Evolutionary conservation across 768 basidiomycete genomes (phyloP).

Genomic region (Pleurotus pulmonarius): DNA sequence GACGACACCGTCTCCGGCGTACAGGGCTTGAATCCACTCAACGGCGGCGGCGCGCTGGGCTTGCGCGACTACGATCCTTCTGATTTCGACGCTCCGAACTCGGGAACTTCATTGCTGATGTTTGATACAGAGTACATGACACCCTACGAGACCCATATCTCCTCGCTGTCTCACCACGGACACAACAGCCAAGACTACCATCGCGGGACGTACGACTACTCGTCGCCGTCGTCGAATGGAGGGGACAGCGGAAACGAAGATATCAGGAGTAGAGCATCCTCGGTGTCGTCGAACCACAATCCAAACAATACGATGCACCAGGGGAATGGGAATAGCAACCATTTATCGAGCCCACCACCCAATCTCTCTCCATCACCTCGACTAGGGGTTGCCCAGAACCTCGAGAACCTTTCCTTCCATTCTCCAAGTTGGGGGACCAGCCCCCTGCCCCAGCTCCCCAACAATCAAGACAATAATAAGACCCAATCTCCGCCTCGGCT

Average conservation of each 20-base stretch:
- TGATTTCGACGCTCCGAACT: constrained; percentile 63
- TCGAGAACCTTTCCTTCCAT: constrained; percentile 61
- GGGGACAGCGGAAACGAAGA: constrained; percentile 36
- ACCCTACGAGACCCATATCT: not conserved
- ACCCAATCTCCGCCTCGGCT: constrained; percentile 62
- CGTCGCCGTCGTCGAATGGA: constrained; percentile 58
- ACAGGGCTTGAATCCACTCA: not conserved
- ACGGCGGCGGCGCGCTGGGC: constrained; percentile 5
- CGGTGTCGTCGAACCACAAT: constrained; percentile 55
- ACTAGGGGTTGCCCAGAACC: constrained; percentile 52
- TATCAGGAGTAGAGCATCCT: constrained; percentile 59
- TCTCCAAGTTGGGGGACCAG: constrained; percentile 57
- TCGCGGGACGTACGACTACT: constrained; percentile 51
- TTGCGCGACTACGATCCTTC: constrained; percentile 65
- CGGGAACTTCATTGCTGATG: constrained; percentile 54
- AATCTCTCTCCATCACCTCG: constrained; percentile 48
- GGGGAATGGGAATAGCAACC: not conserved
- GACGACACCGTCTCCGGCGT: constrained; percentile 32
- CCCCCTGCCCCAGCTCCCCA: constrained; percentile 40
- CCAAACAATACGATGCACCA: constrained; percentile 7
- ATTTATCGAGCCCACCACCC: constrained; percentile 11
- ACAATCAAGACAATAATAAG: constrained; percentile 33
- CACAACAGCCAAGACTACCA: not conserved
- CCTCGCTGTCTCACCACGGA: not conserved
- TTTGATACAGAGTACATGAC: constrained; percentile 44